A percentile compares a stretch with the other conserved stretches of the same genome.
phyloP scores from a whole-genome alignment of 208 protist genomes.

The Histomonas meleagridis region DNA sequence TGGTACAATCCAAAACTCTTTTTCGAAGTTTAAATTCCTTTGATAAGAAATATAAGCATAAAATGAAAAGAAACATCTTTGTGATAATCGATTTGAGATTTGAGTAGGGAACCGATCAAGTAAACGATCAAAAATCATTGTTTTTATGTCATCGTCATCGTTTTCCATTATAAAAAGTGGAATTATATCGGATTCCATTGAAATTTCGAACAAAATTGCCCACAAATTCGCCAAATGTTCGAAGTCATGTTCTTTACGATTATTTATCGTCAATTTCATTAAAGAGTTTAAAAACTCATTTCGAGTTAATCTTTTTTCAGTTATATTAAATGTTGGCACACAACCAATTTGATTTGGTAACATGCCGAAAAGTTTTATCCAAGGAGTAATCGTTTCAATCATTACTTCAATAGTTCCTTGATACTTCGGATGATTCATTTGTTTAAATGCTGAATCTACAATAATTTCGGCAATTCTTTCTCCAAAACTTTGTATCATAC shows the following conservation, averaged over 20 bases:
- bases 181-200: not conserved
- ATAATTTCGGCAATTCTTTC: not conserved
- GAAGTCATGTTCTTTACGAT: not conserved
- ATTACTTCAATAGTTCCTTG: not conserved
- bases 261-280: not conserved
- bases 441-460: not conserved
- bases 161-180: not conserved
- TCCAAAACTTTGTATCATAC: not conserved
- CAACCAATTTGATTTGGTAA: not conserved
- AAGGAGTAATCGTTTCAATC: not conserved
- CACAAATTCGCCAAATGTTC: not conserved
- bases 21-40: not conserved
- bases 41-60: constrained; percentile 25
- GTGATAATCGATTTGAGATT: not conserved
- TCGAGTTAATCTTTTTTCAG: not conserved
- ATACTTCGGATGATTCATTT: not conserved
- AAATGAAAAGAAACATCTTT: not conserved
- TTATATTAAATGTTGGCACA: not conserved
- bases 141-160: too few relatives aligned
- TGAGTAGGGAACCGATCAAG: too few relatives aligned
- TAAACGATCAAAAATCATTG: too few relatives aligned
- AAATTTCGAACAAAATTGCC: not conserved
- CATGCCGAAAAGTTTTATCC: not conserved
- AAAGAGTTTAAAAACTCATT: not conserved
- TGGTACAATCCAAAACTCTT: not conserved